Conservation (phyloP, 306 rosid genomes). For the Fagus crenata region DNA sequence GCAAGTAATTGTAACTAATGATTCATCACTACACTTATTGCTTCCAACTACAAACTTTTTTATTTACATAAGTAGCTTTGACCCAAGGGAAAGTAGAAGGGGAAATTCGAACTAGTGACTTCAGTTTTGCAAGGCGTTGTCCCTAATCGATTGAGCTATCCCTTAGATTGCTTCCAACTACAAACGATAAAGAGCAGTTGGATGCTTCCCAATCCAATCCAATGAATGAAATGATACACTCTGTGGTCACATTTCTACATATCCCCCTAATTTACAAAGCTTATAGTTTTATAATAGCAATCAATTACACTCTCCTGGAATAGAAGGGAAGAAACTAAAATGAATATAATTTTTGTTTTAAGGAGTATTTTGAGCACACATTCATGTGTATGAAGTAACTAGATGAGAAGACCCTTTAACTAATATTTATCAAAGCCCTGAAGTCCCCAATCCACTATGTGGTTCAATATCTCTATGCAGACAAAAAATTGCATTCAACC, state of each 20-base stretch:
- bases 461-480: background rate
- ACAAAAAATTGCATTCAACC: background rate
- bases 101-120: too few species aligned
- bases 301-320: background rate
- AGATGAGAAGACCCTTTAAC: background rate
- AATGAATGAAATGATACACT: background rate
- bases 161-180: background rate
- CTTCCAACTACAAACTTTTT: background rate
- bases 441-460: background rate
- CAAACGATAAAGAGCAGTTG: background rate
- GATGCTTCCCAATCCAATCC: background rate
- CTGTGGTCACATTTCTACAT: background rate
- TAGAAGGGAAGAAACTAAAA: background rate
- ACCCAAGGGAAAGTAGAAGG: too few species aligned
- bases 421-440: background rate
- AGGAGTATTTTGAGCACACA: background rate
- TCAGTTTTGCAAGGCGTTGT: too few species aligned
- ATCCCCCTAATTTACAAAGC: background rate
- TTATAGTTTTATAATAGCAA: background rate
- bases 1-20: background rate
- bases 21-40: background rate
- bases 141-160: too few species aligned
- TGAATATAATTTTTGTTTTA: background rate
- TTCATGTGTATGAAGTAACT: background rate
- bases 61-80: too few species aligned